phyloP scores from a whole-genome alignment of 306 rosid species.

The Castanospermum australe region DNA sequence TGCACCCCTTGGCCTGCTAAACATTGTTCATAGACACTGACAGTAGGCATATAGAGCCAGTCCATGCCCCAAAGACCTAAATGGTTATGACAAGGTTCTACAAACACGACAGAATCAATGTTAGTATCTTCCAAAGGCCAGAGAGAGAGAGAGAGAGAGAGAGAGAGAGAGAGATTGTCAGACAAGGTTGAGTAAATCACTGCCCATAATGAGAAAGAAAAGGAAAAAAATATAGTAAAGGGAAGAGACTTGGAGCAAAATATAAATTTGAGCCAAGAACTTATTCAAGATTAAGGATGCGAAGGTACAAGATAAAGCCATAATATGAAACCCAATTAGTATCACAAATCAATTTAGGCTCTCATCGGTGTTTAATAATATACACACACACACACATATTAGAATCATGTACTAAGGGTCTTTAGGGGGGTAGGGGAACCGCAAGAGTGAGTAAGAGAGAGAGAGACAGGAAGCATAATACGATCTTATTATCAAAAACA shows the following conservation, averaged over 20 bases:
- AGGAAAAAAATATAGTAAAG: not conserved
- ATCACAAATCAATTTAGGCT: too few relatives aligned
- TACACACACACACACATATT: too few relatives aligned
- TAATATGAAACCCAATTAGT: too few relatives aligned
- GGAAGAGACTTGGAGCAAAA: not conserved
- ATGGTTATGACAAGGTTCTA: slow-evolving; percentile 33
- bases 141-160: not conserved
- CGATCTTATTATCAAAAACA: too few relatives aligned
- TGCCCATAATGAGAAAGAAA: not conserved
- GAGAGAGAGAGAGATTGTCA: not conserved
- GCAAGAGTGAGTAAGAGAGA: too few relatives aligned
- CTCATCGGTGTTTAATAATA: too few relatives aligned
- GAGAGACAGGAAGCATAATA: too few relatives aligned
- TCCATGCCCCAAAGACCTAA: slow-evolving; percentile 66
- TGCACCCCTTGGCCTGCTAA: slow-evolving; percentile 51
- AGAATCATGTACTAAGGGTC: too few relatives aligned
- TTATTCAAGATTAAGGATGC: too few relatives aligned
- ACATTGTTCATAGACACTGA: slow-evolving; percentile 76
- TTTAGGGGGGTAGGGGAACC: too few relatives aligned
- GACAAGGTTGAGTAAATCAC: not conserved
- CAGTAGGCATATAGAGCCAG: slow-evolving; percentile 55
- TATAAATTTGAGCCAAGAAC: not conserved
- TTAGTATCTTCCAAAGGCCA: slow-evolving; percentile 22
- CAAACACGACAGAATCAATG: slow-evolving; percentile 11
- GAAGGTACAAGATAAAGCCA: too few relatives aligned